phyloP scores from a whole-genome alignment of 2,329 filamentous ascomycete genomes.

The Drechslerella stenobrocha region DNA sequence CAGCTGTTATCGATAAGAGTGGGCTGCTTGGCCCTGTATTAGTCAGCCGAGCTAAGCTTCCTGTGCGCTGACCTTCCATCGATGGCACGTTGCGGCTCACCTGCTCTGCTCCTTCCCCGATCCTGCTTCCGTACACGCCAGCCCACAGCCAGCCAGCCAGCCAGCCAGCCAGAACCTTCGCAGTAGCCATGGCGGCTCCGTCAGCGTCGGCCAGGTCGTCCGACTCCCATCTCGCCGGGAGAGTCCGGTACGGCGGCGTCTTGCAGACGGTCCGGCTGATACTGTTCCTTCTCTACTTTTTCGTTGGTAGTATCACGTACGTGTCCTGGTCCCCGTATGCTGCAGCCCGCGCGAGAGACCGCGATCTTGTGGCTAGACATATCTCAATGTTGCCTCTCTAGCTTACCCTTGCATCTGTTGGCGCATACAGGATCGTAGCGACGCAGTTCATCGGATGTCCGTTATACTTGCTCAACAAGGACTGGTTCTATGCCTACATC shows the following conservation, averaged over 20 bases:
- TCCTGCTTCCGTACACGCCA: not conserved
- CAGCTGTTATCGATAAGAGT: slow-evolving; percentile 30
- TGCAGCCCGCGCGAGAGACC: not conserved
- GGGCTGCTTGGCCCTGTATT: not conserved
- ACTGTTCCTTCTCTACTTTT: slow-evolving; percentile 62
- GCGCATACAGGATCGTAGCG: slow-evolving; percentile 62
- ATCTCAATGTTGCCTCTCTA: not conserved
- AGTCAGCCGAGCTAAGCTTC: not conserved
- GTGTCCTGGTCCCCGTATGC: slow-evolving; percentile 51
- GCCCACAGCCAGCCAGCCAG: too few species aligned
- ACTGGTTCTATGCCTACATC: slow-evolving; percentile 84
- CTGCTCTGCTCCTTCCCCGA: not conserved
- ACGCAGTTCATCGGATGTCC: slow-evolving; percentile 77
- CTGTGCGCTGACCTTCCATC: not conserved
- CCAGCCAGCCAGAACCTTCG: not conserved
- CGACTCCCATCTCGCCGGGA: slow-evolving; percentile 62
- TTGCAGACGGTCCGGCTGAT: slow-evolving; percentile 62
- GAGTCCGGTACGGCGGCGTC: slow-evolving; percentile 60
- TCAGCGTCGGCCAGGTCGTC: slow-evolving; percentile 6
- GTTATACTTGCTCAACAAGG: slow-evolving; percentile 73
- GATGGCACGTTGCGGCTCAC: slow-evolving; percentile 8
- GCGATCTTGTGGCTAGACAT: slow-evolving; percentile 46
- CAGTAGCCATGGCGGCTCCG: slow-evolving; percentile 13
- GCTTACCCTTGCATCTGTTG: slow-evolving; percentile 27
- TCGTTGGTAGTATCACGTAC: slow-evolving; percentile 60